Base-by-base conservation (phyloP, 2,329 filamentous ascomycete species). In the Neofusicoccum umdonicola region DNA sequence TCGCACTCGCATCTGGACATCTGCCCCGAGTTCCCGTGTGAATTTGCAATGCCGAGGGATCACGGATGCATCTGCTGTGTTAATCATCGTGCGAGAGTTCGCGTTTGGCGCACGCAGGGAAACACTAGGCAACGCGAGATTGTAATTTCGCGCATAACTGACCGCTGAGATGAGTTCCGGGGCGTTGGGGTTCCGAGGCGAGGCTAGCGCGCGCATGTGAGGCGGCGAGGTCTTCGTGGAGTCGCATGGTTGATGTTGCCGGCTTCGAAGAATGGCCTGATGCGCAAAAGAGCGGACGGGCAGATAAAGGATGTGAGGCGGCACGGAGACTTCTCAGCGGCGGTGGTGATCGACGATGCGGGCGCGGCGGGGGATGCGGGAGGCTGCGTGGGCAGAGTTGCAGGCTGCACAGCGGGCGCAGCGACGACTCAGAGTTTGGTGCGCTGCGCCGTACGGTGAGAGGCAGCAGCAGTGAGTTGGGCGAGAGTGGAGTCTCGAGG, bases 401-500 rank as follows among this genome's bases (percentile, higher is more conserved):
- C 37, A 15, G 11, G 54, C 41, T 47, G 54, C 41, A 58, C 27
- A 35, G 41, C 27, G 42, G 54, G 41, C 11, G 37, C 37, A 4
- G 39, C 54, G 8, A 27, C 41, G 52, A 57, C 39, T 31, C 52
- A 57, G 52, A 57, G 37, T 44, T 42, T 31, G 39, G 52, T 57
- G 52, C 52, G 52, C 52, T 35, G n/a, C 54, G 13, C 12, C 41
- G 15, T n/a, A 47, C 56, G 42, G 56, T 47, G 56, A 60, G 31
- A 60, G 56, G 56, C 52, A 42, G 52, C 52, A 56, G 52, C 56
- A 47, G 7, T 35, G 27, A 34, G 52, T 44, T 39, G 52, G 52
- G 52, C 41, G 27, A 60, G 56, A 45, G 56, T 60, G 56, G 56
- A 60, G 56, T 58, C 56, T 60, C 42, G 56, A 39, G 54, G 51